phyloP scores from a whole-genome alignment of 2,329 filamentous ascomycete genomes.

The Colletotrichum kahawae region DNA sequence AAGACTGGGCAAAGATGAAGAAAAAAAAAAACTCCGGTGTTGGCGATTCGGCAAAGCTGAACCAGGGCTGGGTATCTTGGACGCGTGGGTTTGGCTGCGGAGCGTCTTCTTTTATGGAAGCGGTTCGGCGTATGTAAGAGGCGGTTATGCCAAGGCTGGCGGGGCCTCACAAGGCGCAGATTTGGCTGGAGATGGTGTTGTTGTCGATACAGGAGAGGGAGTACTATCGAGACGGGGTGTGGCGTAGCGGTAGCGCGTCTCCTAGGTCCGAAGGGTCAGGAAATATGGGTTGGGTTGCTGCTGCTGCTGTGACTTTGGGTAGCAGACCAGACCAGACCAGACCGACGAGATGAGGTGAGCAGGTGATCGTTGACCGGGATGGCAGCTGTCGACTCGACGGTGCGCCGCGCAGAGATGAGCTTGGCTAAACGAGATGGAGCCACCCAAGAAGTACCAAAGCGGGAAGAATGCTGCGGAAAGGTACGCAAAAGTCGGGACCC shows the following conservation, averaged over 20 bases:
- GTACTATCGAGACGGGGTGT: not conserved
- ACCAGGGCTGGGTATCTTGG: not conserved
- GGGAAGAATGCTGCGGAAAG: not conserved
- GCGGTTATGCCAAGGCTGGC: constrained; percentile 16
- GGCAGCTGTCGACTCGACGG: not conserved
- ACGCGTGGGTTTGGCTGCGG: not conserved
- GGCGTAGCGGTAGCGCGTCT: constrained; percentile 4
- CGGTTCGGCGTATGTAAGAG: not conserved
- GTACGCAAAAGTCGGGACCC: not conserved
- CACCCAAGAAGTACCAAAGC: not conserved
- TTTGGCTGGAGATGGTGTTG: constrained; percentile 11
- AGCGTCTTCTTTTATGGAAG: constrained; percentile 7
- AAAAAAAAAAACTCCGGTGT: not conserved
- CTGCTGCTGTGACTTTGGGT: not conserved
- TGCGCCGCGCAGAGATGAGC: not conserved
- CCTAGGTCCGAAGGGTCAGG: not conserved
- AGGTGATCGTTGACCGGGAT: constrained; percentile 14
- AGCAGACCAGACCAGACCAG: not conserved
- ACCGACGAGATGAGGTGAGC: not conserved
- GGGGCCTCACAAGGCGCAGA: constrained; percentile 15
- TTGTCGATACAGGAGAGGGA: not conserved
- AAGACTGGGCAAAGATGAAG: not conserved
- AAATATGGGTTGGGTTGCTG: not conserved
- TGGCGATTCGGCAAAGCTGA: not conserved
- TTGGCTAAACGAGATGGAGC: not conserved